Conservation (phyloP, 768 basidiomycete genomes). For the Rubroboletus pulcherrimus region DNA sequence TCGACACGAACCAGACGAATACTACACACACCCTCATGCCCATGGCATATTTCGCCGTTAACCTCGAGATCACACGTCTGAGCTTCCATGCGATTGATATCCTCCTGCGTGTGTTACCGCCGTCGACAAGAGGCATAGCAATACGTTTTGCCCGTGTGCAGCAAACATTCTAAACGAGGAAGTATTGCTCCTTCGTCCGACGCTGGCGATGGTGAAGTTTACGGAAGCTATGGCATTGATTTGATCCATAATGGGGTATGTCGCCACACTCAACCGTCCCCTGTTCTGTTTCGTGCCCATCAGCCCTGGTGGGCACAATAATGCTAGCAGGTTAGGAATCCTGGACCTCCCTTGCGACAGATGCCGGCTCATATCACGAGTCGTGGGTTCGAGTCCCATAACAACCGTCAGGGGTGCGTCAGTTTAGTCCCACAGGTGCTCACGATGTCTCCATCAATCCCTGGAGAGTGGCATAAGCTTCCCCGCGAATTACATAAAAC, state of each 20-base stretch:
- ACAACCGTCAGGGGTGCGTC: no score
- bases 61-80: background rate
- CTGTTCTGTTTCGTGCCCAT: background rate
- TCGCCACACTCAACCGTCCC: background rate
- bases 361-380: no score
- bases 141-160: background rate
- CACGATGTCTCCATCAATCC: no score
- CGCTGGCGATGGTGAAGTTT: background rate
- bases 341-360: no score
- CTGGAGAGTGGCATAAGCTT: no score
- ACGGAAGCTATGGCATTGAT: background rate
- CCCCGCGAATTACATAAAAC: no score
- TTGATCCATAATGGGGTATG: background rate
- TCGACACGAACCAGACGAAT: background rate
- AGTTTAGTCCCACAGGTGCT: no score
- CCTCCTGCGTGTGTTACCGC: background rate
- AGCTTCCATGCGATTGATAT: background rate
- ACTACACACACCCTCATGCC: background rate
- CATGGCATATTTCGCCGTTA: background rate
- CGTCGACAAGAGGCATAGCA: background rate
- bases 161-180: background rate
- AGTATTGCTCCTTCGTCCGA: no score
- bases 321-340: no score
- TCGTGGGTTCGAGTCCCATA: no score
- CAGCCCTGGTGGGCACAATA: background rate